These are phyloP conservation scores for Mucor irregularis DNA, from an alignment of 371 early-diverging fungal species.

Conservation along the genomic window DNA sequence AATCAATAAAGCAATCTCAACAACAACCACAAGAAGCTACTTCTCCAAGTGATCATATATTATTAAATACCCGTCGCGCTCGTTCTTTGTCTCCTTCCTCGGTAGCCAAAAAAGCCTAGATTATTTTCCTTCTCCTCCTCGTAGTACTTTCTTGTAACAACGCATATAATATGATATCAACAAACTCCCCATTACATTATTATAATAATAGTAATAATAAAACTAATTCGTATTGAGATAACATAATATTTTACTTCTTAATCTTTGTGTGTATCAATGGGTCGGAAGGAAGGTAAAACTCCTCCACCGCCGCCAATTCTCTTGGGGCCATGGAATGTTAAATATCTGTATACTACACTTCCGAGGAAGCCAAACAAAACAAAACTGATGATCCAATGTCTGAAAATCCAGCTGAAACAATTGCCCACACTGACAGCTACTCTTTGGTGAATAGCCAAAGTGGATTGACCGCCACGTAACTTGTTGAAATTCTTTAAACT, in stretches of 20 bases:
- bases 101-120: neutral
- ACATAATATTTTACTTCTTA: conserved; percentile 1
- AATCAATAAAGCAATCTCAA: neutral
- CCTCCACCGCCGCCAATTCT: neutral
- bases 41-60: conserved; percentile 23
- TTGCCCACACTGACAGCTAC: conserved; percentile 1
- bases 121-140: neutral
- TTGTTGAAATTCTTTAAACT: conserved; percentile 14
- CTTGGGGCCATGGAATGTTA: conserved; percentile 19
- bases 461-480: conserved; percentile 7
- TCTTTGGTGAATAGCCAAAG: conserved; percentile 13
- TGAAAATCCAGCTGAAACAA: conserved; percentile 1
- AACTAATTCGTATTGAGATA: too few relatives aligned
- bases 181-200: too few relatives aligned
- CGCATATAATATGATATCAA: too few relatives aligned
- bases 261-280: conserved; percentile 21
- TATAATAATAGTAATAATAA: too few relatives aligned
- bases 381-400: conserved; percentile 34
- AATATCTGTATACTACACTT: conserved; percentile 20
- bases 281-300: conserved; percentile 18
- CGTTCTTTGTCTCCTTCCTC: conserved; percentile 24
- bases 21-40: neutral
- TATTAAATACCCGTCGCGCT: conserved; percentile 21
- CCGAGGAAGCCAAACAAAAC: conserved; percentile 20
- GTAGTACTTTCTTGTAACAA: neutral